These are phyloP conservation scores for Ilex aquifolium DNA, from an alignment of 257 asterid genomes.

Conservation along the genomic window DNA sequence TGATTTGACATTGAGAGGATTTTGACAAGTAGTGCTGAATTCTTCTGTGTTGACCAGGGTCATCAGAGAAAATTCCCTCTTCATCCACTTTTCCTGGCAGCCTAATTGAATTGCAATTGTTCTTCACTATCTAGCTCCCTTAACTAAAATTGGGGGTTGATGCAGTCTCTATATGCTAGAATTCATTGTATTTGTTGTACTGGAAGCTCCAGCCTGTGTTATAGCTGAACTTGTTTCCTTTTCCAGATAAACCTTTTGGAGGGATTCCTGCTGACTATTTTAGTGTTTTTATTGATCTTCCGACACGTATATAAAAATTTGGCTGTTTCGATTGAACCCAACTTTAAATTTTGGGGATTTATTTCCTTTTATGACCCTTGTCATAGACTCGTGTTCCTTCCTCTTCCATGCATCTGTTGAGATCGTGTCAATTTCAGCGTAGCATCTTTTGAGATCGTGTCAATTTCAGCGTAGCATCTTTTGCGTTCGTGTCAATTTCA, in stretches of 20 bases:
- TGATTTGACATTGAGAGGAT: too few species aligned
- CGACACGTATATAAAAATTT: conserved; percentile 21
- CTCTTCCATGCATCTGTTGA: conserved; percentile 32
- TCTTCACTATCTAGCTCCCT: too few species aligned
- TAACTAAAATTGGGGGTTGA: neutral
- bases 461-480: too few species aligned
- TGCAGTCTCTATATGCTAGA: neutral
- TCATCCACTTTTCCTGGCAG: too few species aligned
- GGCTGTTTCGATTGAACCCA: conserved; percentile 8
- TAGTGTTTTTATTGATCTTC: conserved; percentile 14
- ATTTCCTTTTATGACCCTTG: conserved; percentile 4
- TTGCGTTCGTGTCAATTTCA: too few species aligned
- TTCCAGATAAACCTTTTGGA: conserved; percentile 26
- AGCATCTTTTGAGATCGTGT: too few species aligned
- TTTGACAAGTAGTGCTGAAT: too few species aligned
- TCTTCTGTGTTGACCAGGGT: too few species aligned
- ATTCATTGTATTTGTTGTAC: conserved; percentile 12
- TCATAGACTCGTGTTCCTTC: conserved; percentile 10
- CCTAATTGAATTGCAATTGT: too few species aligned
- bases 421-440: neutral
- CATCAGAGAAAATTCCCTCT: too few species aligned
- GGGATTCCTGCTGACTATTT: conserved; percentile 8
- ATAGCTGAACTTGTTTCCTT: conserved; percentile 51
- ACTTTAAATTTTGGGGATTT: neutral
- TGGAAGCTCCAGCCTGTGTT: conserved; percentile 41